Conservation (phyloP, 768 basidiomycete species). For the Symmetrospora coprosmae region DNA sequence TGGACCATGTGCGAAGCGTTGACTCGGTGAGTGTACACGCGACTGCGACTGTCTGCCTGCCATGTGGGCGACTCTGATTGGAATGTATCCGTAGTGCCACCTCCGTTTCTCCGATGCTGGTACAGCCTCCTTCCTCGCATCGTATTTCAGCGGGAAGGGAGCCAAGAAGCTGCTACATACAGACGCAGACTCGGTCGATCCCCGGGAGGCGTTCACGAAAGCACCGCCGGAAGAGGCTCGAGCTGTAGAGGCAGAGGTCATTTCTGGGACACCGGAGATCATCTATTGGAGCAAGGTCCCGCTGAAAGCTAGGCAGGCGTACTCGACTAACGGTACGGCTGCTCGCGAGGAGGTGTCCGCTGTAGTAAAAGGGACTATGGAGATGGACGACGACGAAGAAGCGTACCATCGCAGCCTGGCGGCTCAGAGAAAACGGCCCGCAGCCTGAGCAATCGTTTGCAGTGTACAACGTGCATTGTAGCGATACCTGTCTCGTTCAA, state of each 20-base stretch:
- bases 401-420: no score
- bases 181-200: neutral
- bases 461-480: no score
- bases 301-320: neutral
- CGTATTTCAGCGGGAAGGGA: constrained; percentile 3
- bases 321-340: no score
- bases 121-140: constrained; percentile 18
- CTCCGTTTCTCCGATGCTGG: constrained; percentile 10
- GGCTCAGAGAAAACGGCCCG: no score
- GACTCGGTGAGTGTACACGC: constrained; percentile 7
- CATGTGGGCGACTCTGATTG: no score
- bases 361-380: no score
- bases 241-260: constrained; percentile 1
- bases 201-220: neutral
- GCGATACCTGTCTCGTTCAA: no score
- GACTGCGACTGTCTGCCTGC: no score
- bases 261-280: constrained; percentile 2
- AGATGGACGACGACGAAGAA: no score
- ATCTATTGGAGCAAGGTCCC: constrained; percentile 20
- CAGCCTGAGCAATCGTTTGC: no score
- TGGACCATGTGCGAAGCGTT: constrained; percentile 8
- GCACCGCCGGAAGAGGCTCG: neutral
- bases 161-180: neutral
- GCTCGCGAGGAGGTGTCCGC: no score
- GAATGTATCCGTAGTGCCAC: constrained; percentile 5